Conservation (phyloP, 2,329 filamentous ascomycete genomes). For the Alternaria postmessia region DNA sequence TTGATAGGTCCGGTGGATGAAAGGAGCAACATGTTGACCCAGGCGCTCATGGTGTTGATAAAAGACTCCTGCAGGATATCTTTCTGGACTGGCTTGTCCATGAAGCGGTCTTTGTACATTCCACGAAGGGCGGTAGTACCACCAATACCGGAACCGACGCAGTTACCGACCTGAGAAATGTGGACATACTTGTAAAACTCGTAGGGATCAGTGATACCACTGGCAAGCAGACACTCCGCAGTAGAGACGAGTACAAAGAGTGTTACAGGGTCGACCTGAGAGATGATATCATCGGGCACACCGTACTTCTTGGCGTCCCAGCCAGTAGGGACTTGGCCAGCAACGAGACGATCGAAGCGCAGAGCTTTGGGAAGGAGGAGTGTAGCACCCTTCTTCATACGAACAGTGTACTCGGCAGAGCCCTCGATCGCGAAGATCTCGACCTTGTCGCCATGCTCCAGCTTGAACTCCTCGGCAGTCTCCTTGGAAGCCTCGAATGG, state of each 20-base stretch:
- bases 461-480: conserved; percentile 95
- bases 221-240: conserved; percentile 86
- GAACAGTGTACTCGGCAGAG: conserved; percentile 92
- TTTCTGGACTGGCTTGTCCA: conserved; percentile 97
- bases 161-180: conserved; percentile 97
- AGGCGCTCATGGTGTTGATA: conserved; percentile 99
- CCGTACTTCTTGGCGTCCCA: conserved; percentile 98
- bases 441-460: conserved; percentile 96
- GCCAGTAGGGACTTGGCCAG: conserved; percentile 94
- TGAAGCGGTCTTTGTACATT: conserved; percentile 98
- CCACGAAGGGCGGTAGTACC: conserved; percentile 89
- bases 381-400: conserved; percentile 92
- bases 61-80: conserved; percentile 99
- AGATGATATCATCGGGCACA: conserved; percentile 96
- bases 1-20: conserved; percentile 98
- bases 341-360: conserved; percentile 95
- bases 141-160: conserved; percentile 97
- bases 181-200: conserved; percentile 99
- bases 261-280: conserved; percentile 95
- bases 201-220: conserved; percentile 97
- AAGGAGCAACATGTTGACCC: conserved; percentile 98
- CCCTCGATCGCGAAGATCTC: conserved; percentile 96
- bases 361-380: conserved; percentile 97
- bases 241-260: conserved; percentile 94
- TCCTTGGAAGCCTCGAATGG: conserved; percentile 98